These are phyloP conservation scores for Rhododendron williamsianum DNA, from an alignment of 148 eudicot genomes.

Conservation along the genomic window DNA sequence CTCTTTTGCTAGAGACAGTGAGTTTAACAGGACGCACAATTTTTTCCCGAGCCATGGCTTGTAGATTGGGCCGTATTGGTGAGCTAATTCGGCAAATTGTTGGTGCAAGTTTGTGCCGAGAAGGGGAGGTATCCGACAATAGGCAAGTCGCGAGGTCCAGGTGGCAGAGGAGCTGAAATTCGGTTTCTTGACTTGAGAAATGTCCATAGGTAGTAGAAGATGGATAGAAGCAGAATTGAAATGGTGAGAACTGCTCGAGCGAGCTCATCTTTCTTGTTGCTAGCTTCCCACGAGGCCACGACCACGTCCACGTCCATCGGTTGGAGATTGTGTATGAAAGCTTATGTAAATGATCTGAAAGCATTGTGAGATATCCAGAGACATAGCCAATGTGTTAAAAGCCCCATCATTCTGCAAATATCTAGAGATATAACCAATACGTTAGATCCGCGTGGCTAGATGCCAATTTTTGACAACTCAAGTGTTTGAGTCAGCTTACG, in stretches of 20 bases:
- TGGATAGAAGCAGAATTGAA: neutral
- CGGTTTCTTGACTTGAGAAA: neutral
- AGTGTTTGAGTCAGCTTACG: too few species aligned
- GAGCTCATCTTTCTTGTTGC: neutral
- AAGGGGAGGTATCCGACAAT: constrained; percentile 36
- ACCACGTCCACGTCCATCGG: neutral
- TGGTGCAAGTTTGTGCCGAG: constrained; percentile 22
- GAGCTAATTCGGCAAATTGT: constrained; percentile 21
- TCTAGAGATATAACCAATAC: too few species aligned
- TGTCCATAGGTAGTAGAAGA: neutral
- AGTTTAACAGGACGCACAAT: constrained; percentile 33
- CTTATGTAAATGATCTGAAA: neutral
- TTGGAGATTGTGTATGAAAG: neutral
- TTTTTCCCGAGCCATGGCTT: constrained; percentile 26
- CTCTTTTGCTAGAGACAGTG: constrained; percentile 35
- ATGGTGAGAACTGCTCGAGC: neutral
- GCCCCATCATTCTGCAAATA: too few species aligned
- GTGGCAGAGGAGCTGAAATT: constrained; percentile 19
- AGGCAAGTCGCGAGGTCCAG: constrained; percentile 41
- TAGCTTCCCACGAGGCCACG: neutral
- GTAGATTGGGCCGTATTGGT: constrained; percentile 33
- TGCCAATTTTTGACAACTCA: too few species aligned
- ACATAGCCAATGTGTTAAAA: too few species aligned
- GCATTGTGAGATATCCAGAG: neutral
- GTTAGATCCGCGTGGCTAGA: too few species aligned